These are phyloP conservation scores for Schwanniomyces polymorphus DNA, from an alignment of 805 yeast species.

Conservation along the genomic window DNA sequence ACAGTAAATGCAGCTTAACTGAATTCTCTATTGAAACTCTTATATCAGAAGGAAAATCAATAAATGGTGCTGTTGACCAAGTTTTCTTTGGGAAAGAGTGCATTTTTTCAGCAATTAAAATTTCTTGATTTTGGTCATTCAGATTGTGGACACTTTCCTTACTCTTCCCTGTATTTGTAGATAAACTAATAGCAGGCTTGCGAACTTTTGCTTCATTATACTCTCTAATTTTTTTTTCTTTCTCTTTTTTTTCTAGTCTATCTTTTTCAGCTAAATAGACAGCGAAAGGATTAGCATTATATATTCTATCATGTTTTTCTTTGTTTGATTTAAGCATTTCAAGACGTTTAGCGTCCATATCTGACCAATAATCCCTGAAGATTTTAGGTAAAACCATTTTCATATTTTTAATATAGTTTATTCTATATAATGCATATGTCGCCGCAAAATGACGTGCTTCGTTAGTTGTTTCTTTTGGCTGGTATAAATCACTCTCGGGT, in stretches of 20 bases:
- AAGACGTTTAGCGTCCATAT: constrained; percentile 62
- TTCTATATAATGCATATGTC: constrained; percentile 78
- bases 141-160: constrained; percentile 3
- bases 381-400: constrained; percentile 85
- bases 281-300: constrained; percentile 75
- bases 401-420: constrained; percentile 78
- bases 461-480: constrained; percentile 74
- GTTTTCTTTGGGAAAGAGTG: constrained; percentile 50
- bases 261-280: constrained; percentile 61
- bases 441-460: constrained; percentile 93
- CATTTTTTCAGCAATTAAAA: not conserved
- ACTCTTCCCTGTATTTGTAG: constrained; percentile 23
- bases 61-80: constrained; percentile 69
- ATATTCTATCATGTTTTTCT: constrained; percentile 49
- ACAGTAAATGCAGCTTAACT: constrained; percentile 55
- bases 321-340: constrained; percentile 46
- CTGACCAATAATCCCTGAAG: constrained; percentile 77
- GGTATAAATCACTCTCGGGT: constrained; percentile 49
- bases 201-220: constrained; percentile 53
- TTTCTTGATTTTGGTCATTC: constrained; percentile 1
- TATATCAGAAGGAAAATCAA: constrained; percentile 65
- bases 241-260: constrained; percentile 38
- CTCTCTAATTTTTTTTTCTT: constrained; percentile 45
- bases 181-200: constrained; percentile 44
- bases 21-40: constrained; percentile 64